Percentiles rank a stretch among this genome's conserved stretches.
Evolutionary conservation across 257 asterid species (phyloP).

Genomic region (Fraxinus pennsylvanica): DNA sequence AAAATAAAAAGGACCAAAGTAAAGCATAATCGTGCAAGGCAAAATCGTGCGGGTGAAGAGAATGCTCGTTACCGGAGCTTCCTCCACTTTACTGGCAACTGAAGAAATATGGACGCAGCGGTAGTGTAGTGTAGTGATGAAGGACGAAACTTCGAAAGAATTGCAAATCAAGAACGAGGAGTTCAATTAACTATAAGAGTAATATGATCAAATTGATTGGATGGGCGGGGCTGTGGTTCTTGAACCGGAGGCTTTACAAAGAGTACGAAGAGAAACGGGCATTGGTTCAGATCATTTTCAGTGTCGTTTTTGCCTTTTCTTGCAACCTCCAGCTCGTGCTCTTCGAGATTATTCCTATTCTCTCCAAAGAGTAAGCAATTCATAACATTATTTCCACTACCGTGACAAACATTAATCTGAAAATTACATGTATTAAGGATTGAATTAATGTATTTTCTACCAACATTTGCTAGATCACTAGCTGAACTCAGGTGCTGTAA

Average conservation of each 20-base stretch:
- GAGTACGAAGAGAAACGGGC: conserved; percentile 97
- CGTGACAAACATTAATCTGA: neutral
- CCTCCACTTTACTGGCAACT: neutral
- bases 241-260: conserved; percentile 88
- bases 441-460: neutral
- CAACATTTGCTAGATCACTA: neutral
- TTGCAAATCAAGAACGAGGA: neutral
- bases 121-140: neutral
- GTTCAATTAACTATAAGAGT: neutral
- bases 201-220: conserved; percentile 32
- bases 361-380: conserved; percentile 71
- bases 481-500: neutral
- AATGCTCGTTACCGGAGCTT: neutral
- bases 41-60: neutral
- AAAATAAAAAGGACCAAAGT: too few relatives aligned
- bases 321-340: conserved; percentile 97
- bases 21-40: neutral
- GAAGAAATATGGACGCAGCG: neutral
- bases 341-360: conserved; percentile 85
- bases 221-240: conserved; percentile 93
- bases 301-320: conserved; percentile 91
- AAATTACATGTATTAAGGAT: neutral
- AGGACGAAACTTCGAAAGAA: neutral
- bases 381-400: neutral
- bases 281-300: conserved; percentile 93